Evolutionary conservation across 768 basidiomycete species (phyloP).

Genomic region (Tremella fuciformis): DNA sequence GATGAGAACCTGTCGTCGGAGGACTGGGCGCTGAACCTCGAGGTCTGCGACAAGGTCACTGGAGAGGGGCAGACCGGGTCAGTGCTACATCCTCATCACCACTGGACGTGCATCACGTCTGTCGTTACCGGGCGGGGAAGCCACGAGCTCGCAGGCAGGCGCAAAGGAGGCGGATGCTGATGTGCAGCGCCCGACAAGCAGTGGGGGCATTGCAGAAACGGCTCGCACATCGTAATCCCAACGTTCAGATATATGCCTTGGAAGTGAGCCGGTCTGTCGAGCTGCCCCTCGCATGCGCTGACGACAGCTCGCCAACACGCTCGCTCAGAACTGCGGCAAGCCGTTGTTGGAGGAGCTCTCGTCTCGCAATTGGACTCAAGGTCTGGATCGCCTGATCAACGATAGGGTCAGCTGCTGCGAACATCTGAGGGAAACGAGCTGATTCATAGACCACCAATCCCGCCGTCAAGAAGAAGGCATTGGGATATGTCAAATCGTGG

Average conservation of each 20-base stretch:
- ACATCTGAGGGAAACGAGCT: too few species aligned
- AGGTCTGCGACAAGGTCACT: constrained; percentile 91
- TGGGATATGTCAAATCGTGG: constrained; percentile 76
- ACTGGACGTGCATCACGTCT: too few species aligned
- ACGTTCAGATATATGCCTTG: constrained; percentile 91
- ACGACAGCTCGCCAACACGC: constrained; percentile 69
- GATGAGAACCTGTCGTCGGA: constrained; percentile 92
- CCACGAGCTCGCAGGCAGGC: not conserved
- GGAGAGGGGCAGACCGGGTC: constrained; percentile 86
- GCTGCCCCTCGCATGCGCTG: not conserved
- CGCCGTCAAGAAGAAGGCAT: constrained; percentile 73
- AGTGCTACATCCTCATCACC: constrained; percentile 41
- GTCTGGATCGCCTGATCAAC: constrained; percentile 76
- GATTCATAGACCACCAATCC: constrained; percentile 74
- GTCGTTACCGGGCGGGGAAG: too few species aligned
- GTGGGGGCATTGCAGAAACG: constrained; percentile 83
- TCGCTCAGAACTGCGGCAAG: constrained; percentile 85
- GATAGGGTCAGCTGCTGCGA: constrained; percentile 65
- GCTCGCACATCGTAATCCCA: constrained; percentile 87
- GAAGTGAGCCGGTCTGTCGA: constrained; percentile 54
- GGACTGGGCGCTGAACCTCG: constrained; percentile 92
- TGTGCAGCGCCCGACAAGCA: constrained; percentile 73
- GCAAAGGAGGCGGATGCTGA: constrained; percentile 5
- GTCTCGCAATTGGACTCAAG: constrained; percentile 83
- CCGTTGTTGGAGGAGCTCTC: constrained; percentile 81